phyloP scores from a whole-genome alignment of 2,329 filamentous ascomycete species.

The Thielaviopsis musarum region DNA sequence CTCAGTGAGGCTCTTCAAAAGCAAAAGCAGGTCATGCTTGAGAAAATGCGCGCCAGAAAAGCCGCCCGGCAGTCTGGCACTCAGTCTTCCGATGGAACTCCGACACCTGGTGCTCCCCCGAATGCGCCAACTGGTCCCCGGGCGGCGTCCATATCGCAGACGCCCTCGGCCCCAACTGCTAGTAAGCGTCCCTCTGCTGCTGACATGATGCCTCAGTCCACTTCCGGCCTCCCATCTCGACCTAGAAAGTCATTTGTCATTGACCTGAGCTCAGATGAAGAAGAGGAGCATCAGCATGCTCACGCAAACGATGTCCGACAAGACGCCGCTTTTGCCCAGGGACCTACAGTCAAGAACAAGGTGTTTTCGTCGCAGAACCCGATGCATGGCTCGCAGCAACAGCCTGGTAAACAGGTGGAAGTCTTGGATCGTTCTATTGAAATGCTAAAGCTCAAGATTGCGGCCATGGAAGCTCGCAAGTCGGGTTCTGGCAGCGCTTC shows the following conservation, averaged over 20 bases:
- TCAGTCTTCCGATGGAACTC: neutral
- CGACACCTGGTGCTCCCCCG: neutral
- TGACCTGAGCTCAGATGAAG: constrained; percentile 9
- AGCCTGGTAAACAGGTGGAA: constrained; percentile 1
- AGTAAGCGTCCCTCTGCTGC: neutral
- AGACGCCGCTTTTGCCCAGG: neutral
- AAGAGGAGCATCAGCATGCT: constrained; percentile 2
- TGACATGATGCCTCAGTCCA: neutral
- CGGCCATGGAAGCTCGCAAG: constrained; percentile 39
- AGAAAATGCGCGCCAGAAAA: constrained; percentile 33
- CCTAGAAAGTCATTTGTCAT: constrained; percentile 5
- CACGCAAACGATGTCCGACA: neutral
- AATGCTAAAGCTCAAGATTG: constrained; percentile 41
- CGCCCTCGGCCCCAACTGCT: neutral
- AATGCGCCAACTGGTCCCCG: constrained; percentile 4
- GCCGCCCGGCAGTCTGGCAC: neutral
- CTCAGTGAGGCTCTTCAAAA: constrained; percentile 53
- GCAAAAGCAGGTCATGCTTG: constrained; percentile 62
- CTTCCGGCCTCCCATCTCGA: neutral
- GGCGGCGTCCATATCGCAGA: neutral
- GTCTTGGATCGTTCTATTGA: constrained; percentile 39
- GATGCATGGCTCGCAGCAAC: constrained; percentile 1
- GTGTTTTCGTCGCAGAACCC: neutral
- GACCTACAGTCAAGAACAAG: neutral
- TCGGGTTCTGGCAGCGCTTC: constrained; percentile 14